These are phyloP conservation scores for Monosporascus sp. DNA, from an alignment of 2,329 filamentous ascomycete species.

Conservation along the genomic window DNA sequence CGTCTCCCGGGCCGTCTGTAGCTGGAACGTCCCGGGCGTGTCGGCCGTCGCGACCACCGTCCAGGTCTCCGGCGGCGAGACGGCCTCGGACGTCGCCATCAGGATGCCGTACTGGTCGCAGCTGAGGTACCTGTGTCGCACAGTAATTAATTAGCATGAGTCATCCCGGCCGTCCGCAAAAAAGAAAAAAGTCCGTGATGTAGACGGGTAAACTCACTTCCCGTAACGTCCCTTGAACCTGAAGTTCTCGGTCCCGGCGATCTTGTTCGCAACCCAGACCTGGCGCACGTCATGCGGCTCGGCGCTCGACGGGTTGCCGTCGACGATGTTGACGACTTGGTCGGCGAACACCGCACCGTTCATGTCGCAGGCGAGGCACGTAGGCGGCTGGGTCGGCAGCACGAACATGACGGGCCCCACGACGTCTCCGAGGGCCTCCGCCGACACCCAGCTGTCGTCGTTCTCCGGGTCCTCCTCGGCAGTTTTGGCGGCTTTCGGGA, in stretches of 20 bases:
- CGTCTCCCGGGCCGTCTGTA: constrained; percentile 68
- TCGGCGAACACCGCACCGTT: constrained; percentile 82
- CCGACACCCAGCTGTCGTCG: constrained; percentile 90
- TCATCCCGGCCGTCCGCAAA: neutral
- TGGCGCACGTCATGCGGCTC: constrained; percentile 95
- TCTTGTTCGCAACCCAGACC: constrained; percentile 85
- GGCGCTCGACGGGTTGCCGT: constrained; percentile 73
- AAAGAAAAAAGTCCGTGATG: neutral
- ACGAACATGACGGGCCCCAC: constrained; percentile 79
- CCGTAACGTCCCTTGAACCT: constrained; percentile 90
- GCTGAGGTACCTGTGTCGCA: constrained; percentile 62
- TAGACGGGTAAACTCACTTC: constrained; percentile 46
- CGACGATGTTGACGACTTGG: constrained; percentile 80
- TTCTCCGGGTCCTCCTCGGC: constrained; percentile 40
- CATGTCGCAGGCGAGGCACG: constrained; percentile 78
- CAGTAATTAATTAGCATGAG: no score
- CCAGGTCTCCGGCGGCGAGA: constrained; percentile 81
- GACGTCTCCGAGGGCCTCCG: constrained; percentile 68
- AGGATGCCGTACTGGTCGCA: constrained; percentile 80
- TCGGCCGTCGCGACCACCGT: constrained; percentile 58
- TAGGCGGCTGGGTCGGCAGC: constrained; percentile 66
- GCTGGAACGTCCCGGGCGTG: constrained; percentile 64
- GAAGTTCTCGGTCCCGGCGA: constrained; percentile 74
- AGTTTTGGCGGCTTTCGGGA: constrained; percentile 1
- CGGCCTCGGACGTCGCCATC: constrained; percentile 71